These are phyloP conservation scores for Heteromeles arbutifolia DNA, from an alignment of 306 rosid genomes.

Conservation along the genomic window DNA sequence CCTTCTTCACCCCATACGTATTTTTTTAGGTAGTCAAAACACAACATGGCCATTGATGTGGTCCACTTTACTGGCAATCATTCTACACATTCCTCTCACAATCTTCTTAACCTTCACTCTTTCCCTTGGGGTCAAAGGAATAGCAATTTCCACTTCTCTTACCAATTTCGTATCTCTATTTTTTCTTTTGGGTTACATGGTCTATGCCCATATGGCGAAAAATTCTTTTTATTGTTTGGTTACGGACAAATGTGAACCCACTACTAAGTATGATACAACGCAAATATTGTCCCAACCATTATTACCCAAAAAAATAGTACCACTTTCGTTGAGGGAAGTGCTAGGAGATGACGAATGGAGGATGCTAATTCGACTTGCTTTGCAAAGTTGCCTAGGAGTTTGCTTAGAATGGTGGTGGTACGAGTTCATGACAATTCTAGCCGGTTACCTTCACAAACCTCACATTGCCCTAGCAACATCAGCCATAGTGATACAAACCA, in stretches of 20 bases:
- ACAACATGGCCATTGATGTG: slow-evolving; percentile 73
- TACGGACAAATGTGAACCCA: background rate
- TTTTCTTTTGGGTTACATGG: slow-evolving; percentile 46
- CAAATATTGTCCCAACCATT: background rate
- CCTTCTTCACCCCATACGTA: slow-evolving; percentile 66
- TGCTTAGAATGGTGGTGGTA: slow-evolving; percentile 96
- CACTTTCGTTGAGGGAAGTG: background rate
- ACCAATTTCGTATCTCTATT: slow-evolving; percentile 59
- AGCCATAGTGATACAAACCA: slow-evolving; percentile 35
- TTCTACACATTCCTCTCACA: slow-evolving; percentile 56
- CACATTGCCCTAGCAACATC: slow-evolving; percentile 26
- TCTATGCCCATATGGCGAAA: slow-evolving; percentile 12
- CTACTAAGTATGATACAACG: background rate
- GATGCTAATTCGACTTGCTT: slow-evolving; percentile 37
- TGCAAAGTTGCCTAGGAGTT: slow-evolving; percentile 70
- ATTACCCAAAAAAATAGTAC: background rate
- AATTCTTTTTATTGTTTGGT: background rate
- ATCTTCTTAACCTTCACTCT: slow-evolving; percentile 58
- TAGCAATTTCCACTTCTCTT: slow-evolving; percentile 57
- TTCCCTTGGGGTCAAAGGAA: slow-evolving; percentile 57
- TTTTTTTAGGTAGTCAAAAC: slow-evolving; percentile 60
- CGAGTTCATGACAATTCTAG: slow-evolving; percentile 26
- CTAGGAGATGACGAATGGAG: slow-evolving; percentile 28
- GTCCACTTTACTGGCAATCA: slow-evolving; percentile 45
- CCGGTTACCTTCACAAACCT: slow-evolving; percentile 25